phyloP scores from a whole-genome alignment of 1,284 basidiomycete genomes.

The Stygiomarasmius scandens region DNA sequence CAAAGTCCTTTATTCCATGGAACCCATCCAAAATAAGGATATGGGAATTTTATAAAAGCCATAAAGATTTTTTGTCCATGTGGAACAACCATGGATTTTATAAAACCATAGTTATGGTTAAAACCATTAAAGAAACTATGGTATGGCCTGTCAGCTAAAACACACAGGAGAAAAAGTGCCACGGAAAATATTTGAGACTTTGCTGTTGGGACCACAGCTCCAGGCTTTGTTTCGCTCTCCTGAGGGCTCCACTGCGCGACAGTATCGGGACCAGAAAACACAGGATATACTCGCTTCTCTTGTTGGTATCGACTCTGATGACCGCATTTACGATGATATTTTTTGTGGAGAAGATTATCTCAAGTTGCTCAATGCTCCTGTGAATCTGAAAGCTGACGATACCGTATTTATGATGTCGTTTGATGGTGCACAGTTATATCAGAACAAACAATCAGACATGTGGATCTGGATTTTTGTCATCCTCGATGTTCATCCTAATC shows the following conservation, averaged over 20 bases:
- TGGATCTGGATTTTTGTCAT: constrained; percentile 37
- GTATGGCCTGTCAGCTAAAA: too few species aligned
- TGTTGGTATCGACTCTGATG: too few species aligned
- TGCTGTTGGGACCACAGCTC: constrained; percentile 39
- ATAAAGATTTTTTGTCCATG: too few species aligned
- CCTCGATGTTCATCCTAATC: constrained; percentile 24
- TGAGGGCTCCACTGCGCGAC: constrained; percentile 26
- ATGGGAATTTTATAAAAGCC: too few species aligned
- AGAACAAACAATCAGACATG: constrained; percentile 28
- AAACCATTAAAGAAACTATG: too few species aligned
- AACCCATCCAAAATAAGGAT: too few species aligned
- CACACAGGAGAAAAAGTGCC: too few species aligned
- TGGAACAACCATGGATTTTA: too few species aligned
- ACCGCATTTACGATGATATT: constrained; percentile 16
- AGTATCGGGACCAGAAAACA: constrained; percentile 22
- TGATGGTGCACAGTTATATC: constrained; percentile 35
- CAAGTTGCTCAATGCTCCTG: constrained; percentile 15
- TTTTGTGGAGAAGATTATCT: constrained; percentile 22
- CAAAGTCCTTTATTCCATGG: too few species aligned
- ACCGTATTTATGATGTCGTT: constrained; percentile 28
- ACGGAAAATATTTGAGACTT: constrained; percentile 29
- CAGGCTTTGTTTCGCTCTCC: constrained; percentile 30
- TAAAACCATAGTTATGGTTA: too few species aligned
- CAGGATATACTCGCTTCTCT: constrained; percentile 9
- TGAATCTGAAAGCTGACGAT: constrained; percentile 23